These are phyloP conservation scores for Lasiodiplodia sp. DNA, from an alignment of 2,329 filamentous ascomycete species.

Conservation along the genomic window DNA sequence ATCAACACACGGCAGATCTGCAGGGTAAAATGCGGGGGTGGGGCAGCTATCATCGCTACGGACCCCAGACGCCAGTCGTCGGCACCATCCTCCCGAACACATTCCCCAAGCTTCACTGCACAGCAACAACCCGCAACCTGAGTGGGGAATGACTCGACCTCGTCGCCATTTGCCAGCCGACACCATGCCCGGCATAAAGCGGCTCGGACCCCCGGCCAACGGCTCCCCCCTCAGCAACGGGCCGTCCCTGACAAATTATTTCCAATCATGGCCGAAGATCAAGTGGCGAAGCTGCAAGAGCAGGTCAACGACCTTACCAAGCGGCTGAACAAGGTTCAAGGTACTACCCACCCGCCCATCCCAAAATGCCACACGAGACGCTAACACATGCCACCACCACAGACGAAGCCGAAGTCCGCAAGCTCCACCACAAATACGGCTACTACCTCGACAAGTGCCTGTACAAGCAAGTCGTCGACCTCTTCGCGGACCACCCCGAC, in stretches of 20 bases:
- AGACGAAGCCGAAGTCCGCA: conserved; percentile 64
- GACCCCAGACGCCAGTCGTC: background rate
- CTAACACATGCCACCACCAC: background rate
- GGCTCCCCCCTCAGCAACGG: too few relatives aligned
- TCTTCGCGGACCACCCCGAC: conserved; percentile 62
- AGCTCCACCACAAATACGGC: conserved; percentile 65
- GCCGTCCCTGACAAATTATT: background rate
- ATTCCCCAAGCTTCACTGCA: background rate
- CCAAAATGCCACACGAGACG: background rate
- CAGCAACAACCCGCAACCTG: background rate
- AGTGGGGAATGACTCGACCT: background rate
- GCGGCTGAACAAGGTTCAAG: conserved; percentile 11
- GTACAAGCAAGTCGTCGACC: conserved; percentile 58
- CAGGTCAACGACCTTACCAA: conserved; percentile 9
- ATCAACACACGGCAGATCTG: conserved; percentile 5
- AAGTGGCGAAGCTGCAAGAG: conserved; percentile 10
- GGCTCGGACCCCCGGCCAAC: background rate
- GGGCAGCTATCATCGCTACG: background rate
- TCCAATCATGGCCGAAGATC: conserved; percentile 11
- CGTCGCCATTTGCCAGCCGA: background rate
- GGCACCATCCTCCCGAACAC: conserved; percentile 2
- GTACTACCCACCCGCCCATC: background rate
- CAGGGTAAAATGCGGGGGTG: conserved; percentile 17
- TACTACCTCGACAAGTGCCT: conserved; percentile 68
- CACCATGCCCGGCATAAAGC: background rate